Base-by-base conservation (phyloP, 306 rosid genomes). In the Ceratonia siliqua region DNA sequence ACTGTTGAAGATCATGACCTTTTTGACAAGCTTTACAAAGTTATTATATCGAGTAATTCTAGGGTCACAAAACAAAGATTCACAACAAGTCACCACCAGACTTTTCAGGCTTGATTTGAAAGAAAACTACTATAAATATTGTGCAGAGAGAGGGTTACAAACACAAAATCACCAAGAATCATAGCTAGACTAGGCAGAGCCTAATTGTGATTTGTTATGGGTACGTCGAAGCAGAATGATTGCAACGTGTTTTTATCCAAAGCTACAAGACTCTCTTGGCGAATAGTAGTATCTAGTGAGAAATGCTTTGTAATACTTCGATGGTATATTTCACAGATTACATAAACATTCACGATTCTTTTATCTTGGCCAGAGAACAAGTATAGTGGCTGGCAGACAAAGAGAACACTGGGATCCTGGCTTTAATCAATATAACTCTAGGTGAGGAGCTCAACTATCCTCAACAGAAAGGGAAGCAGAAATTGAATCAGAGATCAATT, bases 401-500 rank as follows among this genome's bases (percentile, higher is more conserved):
- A 35, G 48, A 38, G 56, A 64, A 78, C 72, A 33, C 21, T 22
- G 21, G 62, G 46, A 28, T 73, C 56, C 54, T 43, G 55, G 45
- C 72, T 70, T 70, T 48, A 22, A 48, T 27, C 12, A 22, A 55
- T 28, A 56, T 24, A 36, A 63, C 20, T 45, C 21, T 41, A 39
- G 24, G 62, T 12, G 43, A n/a, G 68, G 58, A 63, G 77, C 25
- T 72, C 75, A 21, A n/a, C 79, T 72, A 69, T 63, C 82, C 80
- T 55, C 9, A 6, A 52, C 6, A 77, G 62, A 57, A 49, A 35
- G 79, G 75, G 73, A 42, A 74, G 57, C 59, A 52, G 63, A 25
- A 68, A 42, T 49, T 56, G 81, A 76, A 78, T 82, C 83, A 94
- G 39, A 91, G 89, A 83, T 92, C 62, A 28, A 91, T 50, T 84